A percentile compares a stretch with the other conserved stretches of the same genome.
Conservation (phyloP, 805 yeast species). For the Candida quercuum region DNA sequence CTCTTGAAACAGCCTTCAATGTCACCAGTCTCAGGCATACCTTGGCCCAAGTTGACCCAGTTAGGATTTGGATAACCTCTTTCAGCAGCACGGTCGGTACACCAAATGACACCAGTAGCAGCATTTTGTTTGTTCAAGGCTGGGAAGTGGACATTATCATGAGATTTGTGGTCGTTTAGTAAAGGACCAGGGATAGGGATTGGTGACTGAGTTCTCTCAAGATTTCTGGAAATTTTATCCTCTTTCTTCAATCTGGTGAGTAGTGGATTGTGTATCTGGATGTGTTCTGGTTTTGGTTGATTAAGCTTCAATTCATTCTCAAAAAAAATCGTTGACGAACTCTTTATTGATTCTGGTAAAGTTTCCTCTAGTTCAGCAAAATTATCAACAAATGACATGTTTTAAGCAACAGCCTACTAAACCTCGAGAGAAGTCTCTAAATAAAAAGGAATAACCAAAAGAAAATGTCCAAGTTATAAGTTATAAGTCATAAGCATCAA, state of each 20-base stretch:
- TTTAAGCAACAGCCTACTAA: not conserved
- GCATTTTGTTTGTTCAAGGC: conserved; percentile 55
- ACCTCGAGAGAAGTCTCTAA: too few relatives aligned
- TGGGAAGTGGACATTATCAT: conserved; percentile 38
- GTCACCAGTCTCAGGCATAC: conserved; percentile 61
- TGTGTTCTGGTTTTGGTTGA: conserved; percentile 3
- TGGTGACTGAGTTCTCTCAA: conserved; percentile 32
- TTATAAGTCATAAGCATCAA: too few relatives aligned
- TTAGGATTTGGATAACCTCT: conserved; percentile 41
- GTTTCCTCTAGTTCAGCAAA: conserved; percentile 22
- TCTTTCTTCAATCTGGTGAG: conserved; percentile 3
- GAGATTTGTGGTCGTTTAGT: conserved; percentile 29
- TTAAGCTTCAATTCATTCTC: conserved; percentile 6
- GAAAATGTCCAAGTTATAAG: too few relatives aligned
- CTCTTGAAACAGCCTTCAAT: conserved; percentile 53
- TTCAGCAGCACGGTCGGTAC: conserved; percentile 54
- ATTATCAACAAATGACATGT: conserved; percentile 7
- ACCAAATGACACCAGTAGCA: conserved; percentile 62
- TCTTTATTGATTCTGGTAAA: conserved; percentile 22
- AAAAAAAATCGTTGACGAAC: conserved; percentile 21
- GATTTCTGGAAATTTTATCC: not conserved
- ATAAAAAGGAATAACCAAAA: too few relatives aligned
- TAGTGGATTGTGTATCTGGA: conserved; percentile 1
- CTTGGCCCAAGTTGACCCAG: conserved; percentile 62
- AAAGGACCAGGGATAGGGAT: conserved; percentile 46